Percentiles rank a stretch among this genome's conserved stretches.
Conservation (phyloP, 306 rosid species). For the Trichosanthes truncata region DNA sequence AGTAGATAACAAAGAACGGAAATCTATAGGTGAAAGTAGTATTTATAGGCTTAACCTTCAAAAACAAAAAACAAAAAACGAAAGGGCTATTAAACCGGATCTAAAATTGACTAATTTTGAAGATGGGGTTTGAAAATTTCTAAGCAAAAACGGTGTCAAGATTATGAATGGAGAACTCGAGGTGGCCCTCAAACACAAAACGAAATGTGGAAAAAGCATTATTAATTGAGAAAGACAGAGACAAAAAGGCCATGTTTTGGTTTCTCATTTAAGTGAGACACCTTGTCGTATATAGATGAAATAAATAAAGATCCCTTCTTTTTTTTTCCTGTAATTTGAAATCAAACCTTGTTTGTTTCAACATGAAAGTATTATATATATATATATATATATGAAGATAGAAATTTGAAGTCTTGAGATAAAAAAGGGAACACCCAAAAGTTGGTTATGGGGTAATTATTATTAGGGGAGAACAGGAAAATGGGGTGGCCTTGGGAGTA, state of each 20-base stretch:
- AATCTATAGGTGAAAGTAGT: no score
- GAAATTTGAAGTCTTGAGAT: neutral
- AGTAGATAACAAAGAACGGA: no score
- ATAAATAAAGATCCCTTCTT: neutral
- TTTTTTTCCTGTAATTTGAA: neutral
- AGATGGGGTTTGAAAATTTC: neutral
- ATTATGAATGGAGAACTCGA: neutral
- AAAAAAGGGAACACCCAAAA: neutral
- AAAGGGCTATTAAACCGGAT: no score
- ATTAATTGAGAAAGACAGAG: neutral
- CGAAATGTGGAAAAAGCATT: neutral
- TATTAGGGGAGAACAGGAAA: neutral
- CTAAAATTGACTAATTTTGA: neutral
- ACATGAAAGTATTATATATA: no score
- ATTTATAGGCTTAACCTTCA: no score
- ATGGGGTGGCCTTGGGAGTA: neutral
- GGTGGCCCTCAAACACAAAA: neutral
- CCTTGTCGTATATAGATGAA: neutral
- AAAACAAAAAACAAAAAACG: no score
- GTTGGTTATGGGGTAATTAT: neutral
- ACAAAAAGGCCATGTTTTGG: neutral
- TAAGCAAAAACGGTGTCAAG: neutral
- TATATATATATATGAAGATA: neutral
- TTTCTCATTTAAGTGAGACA: neutral
- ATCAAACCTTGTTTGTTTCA: neutral